Evolutionary conservation across 495 filamentous ascomycete species (phyloP), one percentile per base, ranked within the genome.

Genomic region (Xylaria sp.): DNA sequence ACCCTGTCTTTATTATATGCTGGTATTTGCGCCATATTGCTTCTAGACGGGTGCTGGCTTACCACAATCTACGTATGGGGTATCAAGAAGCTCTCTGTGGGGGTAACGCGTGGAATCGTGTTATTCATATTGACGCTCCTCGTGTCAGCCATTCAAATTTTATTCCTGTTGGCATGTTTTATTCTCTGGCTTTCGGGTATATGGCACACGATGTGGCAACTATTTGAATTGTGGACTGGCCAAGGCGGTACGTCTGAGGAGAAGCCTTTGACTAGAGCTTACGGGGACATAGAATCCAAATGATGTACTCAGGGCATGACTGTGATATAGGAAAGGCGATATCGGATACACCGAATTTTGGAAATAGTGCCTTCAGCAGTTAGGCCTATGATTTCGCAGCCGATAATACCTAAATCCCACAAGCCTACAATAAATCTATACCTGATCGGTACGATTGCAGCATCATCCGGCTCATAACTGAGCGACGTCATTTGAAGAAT

Each of bases 41-140:
- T 62, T 8, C 37, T 62, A 37, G 59, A 62, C 15, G 37, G 59
- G 11, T 62, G 59, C 59, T 62, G 59, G 59, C 7, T 62, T 37
- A 37, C 59, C 21, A 26, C 37, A 9, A 41, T 62, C 59, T 62
- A 41, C 29, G 8, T 19, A 14, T 43, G 59, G 59, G 37, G 17
- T 21, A 62, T 62, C 19, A 41, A 11, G 21, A 0, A 2, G 59
- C 5, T 62, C 14, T 41, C 37, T 62, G 26, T 1, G n/a, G 59
- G 35, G 9, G 12, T n/a, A 4, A 44, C 59, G 35, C 19, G 19
- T 62, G 59, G 59, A 21, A 14, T 62, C 2, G 3, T 62, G 19
- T 17, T 26, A 0, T 41, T 40, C 19, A 14, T 21, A 11, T 61
- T 61, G 4, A 40, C 33, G 26, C 24, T 55, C n/a, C 11, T 31